These are phyloP conservation scores for Zizania palustris DNA, from an alignment of 202 grass and related monocot genomes.

Conservation along the genomic window DNA sequence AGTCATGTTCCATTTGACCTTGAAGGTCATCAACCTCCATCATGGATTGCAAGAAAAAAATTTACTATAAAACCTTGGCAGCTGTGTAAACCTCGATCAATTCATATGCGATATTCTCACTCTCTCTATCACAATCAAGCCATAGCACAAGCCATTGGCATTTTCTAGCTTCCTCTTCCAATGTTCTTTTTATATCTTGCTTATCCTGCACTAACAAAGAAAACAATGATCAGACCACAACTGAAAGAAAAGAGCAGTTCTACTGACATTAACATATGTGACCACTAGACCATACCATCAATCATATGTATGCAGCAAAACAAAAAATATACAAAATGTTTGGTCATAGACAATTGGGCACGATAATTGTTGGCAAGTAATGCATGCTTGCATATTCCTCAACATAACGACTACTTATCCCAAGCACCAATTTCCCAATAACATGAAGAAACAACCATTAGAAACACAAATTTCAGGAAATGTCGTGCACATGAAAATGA, in stretches of 20 bases:
- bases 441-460: too few species aligned
- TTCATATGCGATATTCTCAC: conserved; percentile 96
- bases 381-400: conserved; percentile 16
- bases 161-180: conserved; percentile 88
- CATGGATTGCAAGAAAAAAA: too few species aligned
- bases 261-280: conserved; percentile 3
- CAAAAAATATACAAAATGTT: conserved; percentile 11
- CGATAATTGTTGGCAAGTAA: background rate
- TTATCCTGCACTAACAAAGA: conserved; percentile 69
- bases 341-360: conserved; percentile 12
- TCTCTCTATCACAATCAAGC: conserved; percentile 99
- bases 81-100: conserved; percentile 78
- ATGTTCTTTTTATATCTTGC: conserved; percentile 77
- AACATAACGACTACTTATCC: too few species aligned
- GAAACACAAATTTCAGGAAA: too few species aligned
- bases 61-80: conserved; percentile 36
- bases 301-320: conserved; percentile 14
- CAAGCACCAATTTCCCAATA: too few species aligned
- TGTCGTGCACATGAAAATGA: too few species aligned
- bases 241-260: conserved; percentile 12
- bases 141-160: conserved; percentile 93
- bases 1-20: too few species aligned
- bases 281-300: background rate
- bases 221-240: conserved; percentile 16
- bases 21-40: too few species aligned